These are phyloP conservation scores for Emericellopsis terricola DNA, from an alignment of 495 filamentous ascomycete species.

Conservation along the genomic window DNA sequence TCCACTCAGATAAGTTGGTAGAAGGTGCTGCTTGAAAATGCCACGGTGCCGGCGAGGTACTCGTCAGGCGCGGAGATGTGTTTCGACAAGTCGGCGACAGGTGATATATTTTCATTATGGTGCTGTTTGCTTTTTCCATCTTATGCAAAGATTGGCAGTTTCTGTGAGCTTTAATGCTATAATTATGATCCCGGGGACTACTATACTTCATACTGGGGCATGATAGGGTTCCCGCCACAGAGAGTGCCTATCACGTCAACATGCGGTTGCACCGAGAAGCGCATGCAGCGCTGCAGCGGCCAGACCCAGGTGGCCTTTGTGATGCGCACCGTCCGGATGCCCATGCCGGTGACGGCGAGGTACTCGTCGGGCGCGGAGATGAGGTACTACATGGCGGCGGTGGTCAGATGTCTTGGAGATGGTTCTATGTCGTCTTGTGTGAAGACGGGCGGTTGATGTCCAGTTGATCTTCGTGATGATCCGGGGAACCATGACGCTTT, in stretches of 20 bases:
- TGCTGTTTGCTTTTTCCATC: too few relatives aligned
- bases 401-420: background rate
- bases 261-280: conserved; percentile 47
- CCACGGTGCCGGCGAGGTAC: conserved; percentile 73
- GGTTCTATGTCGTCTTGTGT: too few relatives aligned
- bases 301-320: conserved; percentile 52
- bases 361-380: conserved; percentile 38
- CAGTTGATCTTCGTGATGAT: too few relatives aligned
- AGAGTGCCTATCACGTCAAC: conserved; percentile 60
- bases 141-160: too few relatives aligned
- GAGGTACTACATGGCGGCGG: conserved; percentile 23
- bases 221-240: too few relatives aligned
- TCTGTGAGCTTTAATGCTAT: too few relatives aligned
- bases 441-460: too few relatives aligned
- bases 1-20: too few relatives aligned
- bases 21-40: too few relatives aligned
- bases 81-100: conserved; percentile 19
- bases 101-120: background rate
- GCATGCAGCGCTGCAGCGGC: conserved; percentile 43
- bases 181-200: too few relatives aligned
- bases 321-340: conserved; percentile 51
- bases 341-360: conserved; percentile 67
- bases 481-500: too few relatives aligned
- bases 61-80: conserved; percentile 30
- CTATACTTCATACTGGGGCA: too few relatives aligned